Percentiles rank a stretch among this genome's conserved stretches.
These are phyloP conservation scores for Scenedesmus sp. DNA, from an alignment of 163 green algal species.

Conservation along the genomic window DNA sequence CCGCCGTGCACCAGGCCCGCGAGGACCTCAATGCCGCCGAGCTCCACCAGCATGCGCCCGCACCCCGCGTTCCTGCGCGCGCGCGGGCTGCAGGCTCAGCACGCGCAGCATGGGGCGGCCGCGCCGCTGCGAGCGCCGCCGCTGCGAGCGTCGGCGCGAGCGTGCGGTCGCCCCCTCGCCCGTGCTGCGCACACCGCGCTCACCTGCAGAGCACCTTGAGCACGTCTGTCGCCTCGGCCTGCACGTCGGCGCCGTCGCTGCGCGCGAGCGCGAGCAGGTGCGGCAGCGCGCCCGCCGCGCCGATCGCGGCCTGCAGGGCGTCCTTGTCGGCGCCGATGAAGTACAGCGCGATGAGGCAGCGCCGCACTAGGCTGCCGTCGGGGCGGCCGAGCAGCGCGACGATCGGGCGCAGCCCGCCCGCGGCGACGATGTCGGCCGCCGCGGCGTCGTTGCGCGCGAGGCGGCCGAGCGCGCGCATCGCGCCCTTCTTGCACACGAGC, in stretches of 20 bases:
- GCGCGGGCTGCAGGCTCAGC: background rate
- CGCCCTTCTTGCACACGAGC: conserved; percentile 57
- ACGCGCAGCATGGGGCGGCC: background rate
- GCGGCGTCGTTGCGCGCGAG: conserved; percentile 56
- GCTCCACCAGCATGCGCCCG: background rate
- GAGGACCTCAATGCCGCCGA: conserved; percentile 36
- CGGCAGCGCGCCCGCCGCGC: conserved; percentile 47
- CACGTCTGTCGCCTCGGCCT: conserved; percentile 66
- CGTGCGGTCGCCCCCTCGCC: background rate
- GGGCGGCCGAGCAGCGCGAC: conserved; percentile 33
- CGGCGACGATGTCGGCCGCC: conserved; percentile 55
- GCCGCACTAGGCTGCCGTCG: conserved; percentile 49
- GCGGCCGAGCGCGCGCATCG: conserved; percentile 64
- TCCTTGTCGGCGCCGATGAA: conserved; percentile 71
- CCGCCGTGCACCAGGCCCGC: conserved; percentile 8
- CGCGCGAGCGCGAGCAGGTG: conserved; percentile 48
- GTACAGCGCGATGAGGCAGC: conserved; percentile 67
- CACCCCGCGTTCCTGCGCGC: conserved; percentile 24
- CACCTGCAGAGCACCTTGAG: conserved; percentile 63
- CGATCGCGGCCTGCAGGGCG: conserved; percentile 58
- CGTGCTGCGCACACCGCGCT: background rate
- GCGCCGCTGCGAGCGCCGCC: background rate
- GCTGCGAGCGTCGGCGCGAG: background rate
- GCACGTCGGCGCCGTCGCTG: conserved; percentile 50
- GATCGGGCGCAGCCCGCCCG: conserved; percentile 48